phyloP scores from a whole-genome alignment of 2,329 filamentous ascomycete genomes.

The Ascochyta fabae region DNA sequence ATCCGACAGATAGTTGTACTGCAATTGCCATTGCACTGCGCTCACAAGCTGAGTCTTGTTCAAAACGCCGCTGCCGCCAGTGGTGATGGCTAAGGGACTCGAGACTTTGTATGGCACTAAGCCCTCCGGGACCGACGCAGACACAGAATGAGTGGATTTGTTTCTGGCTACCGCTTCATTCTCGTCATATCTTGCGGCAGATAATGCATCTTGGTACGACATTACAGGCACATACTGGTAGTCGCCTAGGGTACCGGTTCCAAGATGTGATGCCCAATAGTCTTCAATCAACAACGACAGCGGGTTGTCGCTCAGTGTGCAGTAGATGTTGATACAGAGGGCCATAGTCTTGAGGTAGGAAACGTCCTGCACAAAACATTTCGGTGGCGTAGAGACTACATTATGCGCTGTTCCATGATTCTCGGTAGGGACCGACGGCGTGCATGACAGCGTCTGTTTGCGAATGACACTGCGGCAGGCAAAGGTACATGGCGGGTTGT shows the following conservation, averaged over 20 bases:
- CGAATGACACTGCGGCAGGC: conserved; percentile 23
- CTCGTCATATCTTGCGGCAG: neutral
- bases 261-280: conserved; percentile 24
- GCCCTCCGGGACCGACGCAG: no score
- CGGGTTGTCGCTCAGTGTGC: conserved; percentile 17
- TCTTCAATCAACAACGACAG: conserved; percentile 18
- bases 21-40: neutral
- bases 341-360: conserved; percentile 35
- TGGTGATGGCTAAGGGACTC: neutral
- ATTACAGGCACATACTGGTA: conserved; percentile 12
- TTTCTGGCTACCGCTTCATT: no score
- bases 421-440: neutral
- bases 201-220: neutral
- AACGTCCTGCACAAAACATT: conserved; percentile 27
- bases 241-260: conserved; percentile 14
- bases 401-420: conserved; percentile 1
- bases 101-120: no score
- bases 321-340: conserved; percentile 32
- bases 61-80: neutral
- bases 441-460: neutral
- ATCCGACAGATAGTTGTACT: neutral
- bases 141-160: no score
- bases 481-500: conserved; percentile 26
- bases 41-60: neutral
- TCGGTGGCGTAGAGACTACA: conserved; percentile 11